A percentile compares a stretch with the other conserved stretches of the same genome.
Evolutionary conservation across 805 yeast genomes (phyloP).

Genomic region (Blastobotrys mokoenaii): DNA sequence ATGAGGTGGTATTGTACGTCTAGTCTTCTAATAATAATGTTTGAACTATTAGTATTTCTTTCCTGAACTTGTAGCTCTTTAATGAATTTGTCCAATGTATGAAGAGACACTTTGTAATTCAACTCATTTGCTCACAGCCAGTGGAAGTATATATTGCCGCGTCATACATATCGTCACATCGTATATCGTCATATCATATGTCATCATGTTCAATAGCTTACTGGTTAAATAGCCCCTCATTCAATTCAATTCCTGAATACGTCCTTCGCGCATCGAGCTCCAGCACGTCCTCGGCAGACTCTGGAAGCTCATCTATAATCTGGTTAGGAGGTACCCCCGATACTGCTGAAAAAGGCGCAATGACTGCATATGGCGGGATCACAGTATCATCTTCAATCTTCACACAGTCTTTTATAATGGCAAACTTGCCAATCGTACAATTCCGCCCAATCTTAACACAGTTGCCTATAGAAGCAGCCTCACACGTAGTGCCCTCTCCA

Average conservation of each 20-base stretch:
- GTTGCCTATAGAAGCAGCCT: slow-evolving; percentile 34
- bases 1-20: background rate
- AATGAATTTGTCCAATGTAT: too few relatives aligned
- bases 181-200: too few relatives aligned
- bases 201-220: too few relatives aligned
- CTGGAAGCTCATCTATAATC: slow-evolving; percentile 24
- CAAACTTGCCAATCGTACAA: slow-evolving; percentile 28
- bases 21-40: background rate
- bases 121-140: too few relatives aligned
- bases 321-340: slow-evolving; percentile 21
- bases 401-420: slow-evolving; percentile 32
- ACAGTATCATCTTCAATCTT: slow-evolving; percentile 25
- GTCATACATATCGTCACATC: too few relatives aligned
- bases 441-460: slow-evolving; percentile 29
- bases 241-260: slow-evolving; percentile 21
- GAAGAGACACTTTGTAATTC: too few relatives aligned
- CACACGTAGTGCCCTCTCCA: slow-evolving; percentile 24
- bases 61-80: too few relatives aligned
- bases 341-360: slow-evolving; percentile 28
- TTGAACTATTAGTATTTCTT: too few relatives aligned
- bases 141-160: too few relatives aligned
- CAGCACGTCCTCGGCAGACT: slow-evolving; percentile 24
- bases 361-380: slow-evolving; percentile 29
- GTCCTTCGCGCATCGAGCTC: slow-evolving; percentile 24
- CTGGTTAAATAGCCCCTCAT: background rate